phyloP scores from a whole-genome alignment of 305 asterid genomes.

The Fraxinus nigra region DNA sequence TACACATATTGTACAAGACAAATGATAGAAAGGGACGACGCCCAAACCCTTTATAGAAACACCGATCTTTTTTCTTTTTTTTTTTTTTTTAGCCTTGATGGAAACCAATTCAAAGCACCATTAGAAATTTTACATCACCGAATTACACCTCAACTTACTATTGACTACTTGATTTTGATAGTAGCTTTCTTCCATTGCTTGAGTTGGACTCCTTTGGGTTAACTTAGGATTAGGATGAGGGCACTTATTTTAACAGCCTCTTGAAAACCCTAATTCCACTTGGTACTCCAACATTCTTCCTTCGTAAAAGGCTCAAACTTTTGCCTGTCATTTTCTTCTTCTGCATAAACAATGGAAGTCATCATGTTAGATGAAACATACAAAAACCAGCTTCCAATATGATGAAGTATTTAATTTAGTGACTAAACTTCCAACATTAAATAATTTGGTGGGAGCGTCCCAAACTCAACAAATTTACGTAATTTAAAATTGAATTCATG shows the following conservation, averaged over 20 bases:
- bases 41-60: conserved; percentile 29
- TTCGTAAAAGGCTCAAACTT: conserved; percentile 21
- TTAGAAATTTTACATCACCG: conserved; percentile 23
- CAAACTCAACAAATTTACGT: not conserved
- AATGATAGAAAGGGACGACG: conserved; percentile 24
- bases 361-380: conserved; percentile 11
- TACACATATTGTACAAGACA: conserved; percentile 35
- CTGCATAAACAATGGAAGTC: conserved; percentile 28
- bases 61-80: not conserved
- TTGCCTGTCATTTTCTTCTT: conserved; percentile 25
- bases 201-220: conserved; percentile 46
- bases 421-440: not conserved
- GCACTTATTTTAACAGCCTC: conserved; percentile 50
- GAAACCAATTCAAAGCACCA: not conserved
- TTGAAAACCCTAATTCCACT: conserved; percentile 48
- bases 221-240: conserved; percentile 54
- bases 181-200: conserved; percentile 28
- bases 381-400: not conserved
- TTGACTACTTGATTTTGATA: conserved; percentile 29
- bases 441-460: not conserved
- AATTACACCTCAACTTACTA: conserved; percentile 36
- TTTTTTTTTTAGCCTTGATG: not conserved
- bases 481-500: not conserved
- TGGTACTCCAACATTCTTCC: conserved; percentile 39
- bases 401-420: not conserved